Conservation (phyloP, 2,329 filamentous ascomycete species). For the Fusarium cicatricum region DNA sequence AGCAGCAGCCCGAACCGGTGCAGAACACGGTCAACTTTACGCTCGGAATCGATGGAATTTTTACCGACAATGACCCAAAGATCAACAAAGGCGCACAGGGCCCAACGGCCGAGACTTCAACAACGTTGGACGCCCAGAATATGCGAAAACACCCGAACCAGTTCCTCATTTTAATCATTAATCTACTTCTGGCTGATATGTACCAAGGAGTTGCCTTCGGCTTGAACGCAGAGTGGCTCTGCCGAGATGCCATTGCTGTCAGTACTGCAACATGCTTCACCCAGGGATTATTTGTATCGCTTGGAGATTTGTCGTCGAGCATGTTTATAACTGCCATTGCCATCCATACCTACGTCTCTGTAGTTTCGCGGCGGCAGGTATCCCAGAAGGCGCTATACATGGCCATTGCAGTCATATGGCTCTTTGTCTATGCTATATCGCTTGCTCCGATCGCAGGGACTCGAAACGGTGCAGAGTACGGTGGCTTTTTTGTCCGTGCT, state of each 20-base stretch:
- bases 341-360: slow-evolving; percentile 70
- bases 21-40: slow-evolving; percentile 46
- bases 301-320: slow-evolving; percentile 71
- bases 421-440: slow-evolving; percentile 65
- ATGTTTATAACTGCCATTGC: slow-evolving; percentile 74
- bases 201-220: slow-evolving; percentile 72
- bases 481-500: slow-evolving; percentile 68
- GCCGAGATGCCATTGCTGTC: slow-evolving; percentile 61
- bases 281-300: slow-evolving; percentile 75
- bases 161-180: slow-evolving; percentile 74
- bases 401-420: slow-evolving; percentile 61
- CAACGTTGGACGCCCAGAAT: slow-evolving; percentile 13
- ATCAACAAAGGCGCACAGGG: neutral
- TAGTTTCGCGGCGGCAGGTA: slow-evolving; percentile 64
- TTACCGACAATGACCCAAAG: slow-evolving; percentile 23
- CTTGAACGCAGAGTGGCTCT: slow-evolving; percentile 68
- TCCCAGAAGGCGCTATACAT: slow-evolving; percentile 59
- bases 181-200: slow-evolving; percentile 73
- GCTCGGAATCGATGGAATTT: slow-evolving; percentile 49
- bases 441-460: slow-evolving; percentile 59
- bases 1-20: slow-evolving; percentile 15
- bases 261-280: slow-evolving; percentile 63
- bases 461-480: slow-evolving; percentile 50
- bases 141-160: slow-evolving; percentile 63
- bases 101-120: neutral